Base-by-base conservation (phyloP, 2,329 filamentous ascomycete genomes). In the Scytalidium lignicola region DNA sequence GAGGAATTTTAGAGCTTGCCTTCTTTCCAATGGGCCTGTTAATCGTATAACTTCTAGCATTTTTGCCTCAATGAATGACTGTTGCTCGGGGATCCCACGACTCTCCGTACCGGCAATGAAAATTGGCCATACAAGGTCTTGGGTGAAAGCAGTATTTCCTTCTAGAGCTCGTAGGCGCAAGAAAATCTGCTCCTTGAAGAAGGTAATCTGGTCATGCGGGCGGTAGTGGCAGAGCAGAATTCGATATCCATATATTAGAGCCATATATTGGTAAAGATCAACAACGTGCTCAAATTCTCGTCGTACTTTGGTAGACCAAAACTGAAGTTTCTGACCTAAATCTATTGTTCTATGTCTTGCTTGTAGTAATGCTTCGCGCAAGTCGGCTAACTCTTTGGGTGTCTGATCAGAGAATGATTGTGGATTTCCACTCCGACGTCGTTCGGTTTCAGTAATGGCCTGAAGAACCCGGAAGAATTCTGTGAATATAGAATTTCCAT, bases 81-180 rank as follows among this genome's bases (percentile, higher is more conserved):
- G 47, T 13, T 44, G 5, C 10, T 49, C 20, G 8, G 32, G 15
- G 15, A n/a, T 8, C 3, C 47, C 47, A 22, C 47, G 47, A 20
- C 41, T 44, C 20, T 44, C 47, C 2, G 47, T 49, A 6, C 47
- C 47, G 22, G 47, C 47, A 7, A 49, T 40, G 21, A 49, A 49
- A 9, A 49, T 21, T 7, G 47, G 47, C 47, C 41, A 49, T 7
- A 43, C 42, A 22, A 49, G 41, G 21, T 49, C 47, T 22, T 49
- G 47, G 4, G 28, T 21, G 23, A 49, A 49, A 13, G 43, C 20
- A 15, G 39, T 37, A 19, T 18, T 49, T 13, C 37, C 42, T 20
- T 23, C 22, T 2, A 49, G 22, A 2, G 22, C 6, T 28, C 21
- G 26, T 41, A 44, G n/a, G 13, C 40, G 19, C 22, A 18, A 20